phyloP scores from a whole-genome alignment of 2,329 filamentous ascomycete genomes.

The Pestalotiopsis sp. region DNA sequence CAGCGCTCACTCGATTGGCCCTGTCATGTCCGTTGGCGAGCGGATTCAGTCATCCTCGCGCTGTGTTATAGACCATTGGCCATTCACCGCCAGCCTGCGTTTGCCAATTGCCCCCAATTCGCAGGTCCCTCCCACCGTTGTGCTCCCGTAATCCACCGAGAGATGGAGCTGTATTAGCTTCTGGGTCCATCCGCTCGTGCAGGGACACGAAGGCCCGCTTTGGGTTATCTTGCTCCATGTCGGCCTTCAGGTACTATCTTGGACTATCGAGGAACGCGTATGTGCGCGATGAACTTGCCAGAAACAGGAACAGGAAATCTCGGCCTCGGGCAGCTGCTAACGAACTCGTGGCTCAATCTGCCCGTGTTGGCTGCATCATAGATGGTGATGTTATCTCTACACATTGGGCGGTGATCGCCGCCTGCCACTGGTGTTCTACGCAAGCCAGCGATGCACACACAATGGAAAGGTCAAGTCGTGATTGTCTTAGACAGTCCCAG shows the following conservation, averaged over 20 bases:
- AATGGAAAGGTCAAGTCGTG: not conserved
- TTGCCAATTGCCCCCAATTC: not conserved
- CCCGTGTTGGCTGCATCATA: too few species aligned
- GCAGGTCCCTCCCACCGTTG: not conserved
- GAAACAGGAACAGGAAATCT: not conserved
- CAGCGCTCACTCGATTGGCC: not conserved
- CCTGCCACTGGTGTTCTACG: not conserved
- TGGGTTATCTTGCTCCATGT: not conserved
- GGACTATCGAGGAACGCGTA: not conserved
- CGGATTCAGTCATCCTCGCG: not conserved
- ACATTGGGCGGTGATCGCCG: not conserved
- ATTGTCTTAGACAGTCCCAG: not conserved
- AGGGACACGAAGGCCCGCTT: not conserved
- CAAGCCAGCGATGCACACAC: not conserved
- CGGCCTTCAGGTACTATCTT: not conserved
- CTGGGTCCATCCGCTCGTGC: not conserved
- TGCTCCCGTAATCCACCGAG: not conserved
- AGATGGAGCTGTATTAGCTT: not conserved
- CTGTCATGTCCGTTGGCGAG: not conserved
- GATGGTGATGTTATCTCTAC: not conserved
- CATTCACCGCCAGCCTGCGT: not conserved
- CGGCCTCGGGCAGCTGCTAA: not conserved
- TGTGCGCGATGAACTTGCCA: not conserved
- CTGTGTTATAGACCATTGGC: not conserved
- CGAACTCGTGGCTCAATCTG: not conserved